Conservation (phyloP, 192 early-diverging fungal genomes). For the Coemansia sp. region DNA sequence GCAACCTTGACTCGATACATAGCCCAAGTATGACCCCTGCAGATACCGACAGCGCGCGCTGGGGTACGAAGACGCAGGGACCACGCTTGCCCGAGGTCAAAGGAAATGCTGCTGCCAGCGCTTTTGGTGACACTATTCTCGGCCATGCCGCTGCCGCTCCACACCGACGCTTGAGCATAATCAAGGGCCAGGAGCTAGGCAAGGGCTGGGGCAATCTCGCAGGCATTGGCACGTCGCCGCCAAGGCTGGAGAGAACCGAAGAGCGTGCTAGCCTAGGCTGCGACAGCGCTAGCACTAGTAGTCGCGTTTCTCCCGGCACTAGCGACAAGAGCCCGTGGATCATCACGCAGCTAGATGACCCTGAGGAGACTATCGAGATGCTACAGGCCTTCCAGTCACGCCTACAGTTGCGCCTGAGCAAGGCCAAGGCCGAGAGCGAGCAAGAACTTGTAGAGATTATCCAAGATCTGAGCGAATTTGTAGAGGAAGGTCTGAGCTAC, state of each 20-base stretch:
- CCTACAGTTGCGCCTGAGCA: conserved; percentile 20
- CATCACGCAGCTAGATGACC: conserved; percentile 23
- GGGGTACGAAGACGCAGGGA: neutral
- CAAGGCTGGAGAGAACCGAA: neutral
- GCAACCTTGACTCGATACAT: neutral
- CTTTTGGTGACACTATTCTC: neutral
- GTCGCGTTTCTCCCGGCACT: neutral
- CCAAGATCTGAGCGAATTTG: conserved; percentile 43
- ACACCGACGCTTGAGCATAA: conserved; percentile 36
- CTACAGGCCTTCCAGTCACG: conserved; percentile 32
- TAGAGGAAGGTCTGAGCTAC: conserved; percentile 51
- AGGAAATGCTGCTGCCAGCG: neutral
- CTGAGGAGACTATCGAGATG: conserved; percentile 18
- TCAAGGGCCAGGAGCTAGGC: conserved; percentile 36
- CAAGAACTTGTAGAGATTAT: conserved; percentile 42
- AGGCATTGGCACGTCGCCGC: neutral
- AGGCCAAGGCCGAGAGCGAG: conserved; percentile 43
- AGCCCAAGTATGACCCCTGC: neutral
- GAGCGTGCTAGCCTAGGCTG: neutral
- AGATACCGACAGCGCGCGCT: neutral
- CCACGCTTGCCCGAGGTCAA: neutral
- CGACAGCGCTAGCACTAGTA: neutral
- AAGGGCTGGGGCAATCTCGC: neutral
- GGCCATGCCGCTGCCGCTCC: conserved; percentile 3
- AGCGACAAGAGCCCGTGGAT: conserved; percentile 18